These are phyloP conservation scores for Climacium dendroides DNA, from an alignment of 225 moss, liverwort and hornwort species.

Conservation along the genomic window DNA sequence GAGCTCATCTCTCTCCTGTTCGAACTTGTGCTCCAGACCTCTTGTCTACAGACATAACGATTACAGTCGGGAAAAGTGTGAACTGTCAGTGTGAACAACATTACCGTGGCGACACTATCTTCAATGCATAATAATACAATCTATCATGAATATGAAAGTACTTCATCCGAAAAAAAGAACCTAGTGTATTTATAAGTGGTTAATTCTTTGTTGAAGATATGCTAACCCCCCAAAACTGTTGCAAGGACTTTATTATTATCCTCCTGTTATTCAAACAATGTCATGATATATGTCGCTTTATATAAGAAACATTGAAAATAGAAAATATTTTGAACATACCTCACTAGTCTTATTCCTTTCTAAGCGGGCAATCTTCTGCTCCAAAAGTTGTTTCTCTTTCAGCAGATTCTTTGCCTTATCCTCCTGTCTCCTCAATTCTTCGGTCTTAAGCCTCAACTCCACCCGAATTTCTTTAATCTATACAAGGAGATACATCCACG, in stretches of 20 bases:
- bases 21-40: conserved; percentile 78
- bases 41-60: conserved; percentile 40
- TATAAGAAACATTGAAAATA: not conserved
- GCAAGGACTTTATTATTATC: not conserved
- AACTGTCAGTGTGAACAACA: not conserved
- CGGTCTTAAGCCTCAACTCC: conserved; percentile 58
- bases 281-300: not conserved
- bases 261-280: not conserved
- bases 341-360: conserved; percentile 76
- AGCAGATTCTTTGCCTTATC: conserved; percentile 49
- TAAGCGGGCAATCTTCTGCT: conserved; percentile 76
- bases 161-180: not conserved
- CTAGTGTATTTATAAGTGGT: not conserved
- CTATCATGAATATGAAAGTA: not conserved
- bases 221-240: not conserved
- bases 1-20: conserved; percentile 73
- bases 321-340: conserved; percentile 6
- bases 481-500: not conserved
- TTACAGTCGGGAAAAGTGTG: not conserved
- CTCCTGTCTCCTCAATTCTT: conserved; percentile 72
- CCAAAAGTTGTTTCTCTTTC: conserved; percentile 82
- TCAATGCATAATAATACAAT: not conserved
- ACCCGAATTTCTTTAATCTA: conserved; percentile 72
- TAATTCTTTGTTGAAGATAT: not conserved
- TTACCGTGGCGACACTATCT: not conserved